A percentile compares a stretch with the other conserved stretches of the same genome.
These are phyloP conservation scores for Pichia sp. DNA, from an alignment of 1,139 yeast genomes.

Conservation along the genomic window DNA sequence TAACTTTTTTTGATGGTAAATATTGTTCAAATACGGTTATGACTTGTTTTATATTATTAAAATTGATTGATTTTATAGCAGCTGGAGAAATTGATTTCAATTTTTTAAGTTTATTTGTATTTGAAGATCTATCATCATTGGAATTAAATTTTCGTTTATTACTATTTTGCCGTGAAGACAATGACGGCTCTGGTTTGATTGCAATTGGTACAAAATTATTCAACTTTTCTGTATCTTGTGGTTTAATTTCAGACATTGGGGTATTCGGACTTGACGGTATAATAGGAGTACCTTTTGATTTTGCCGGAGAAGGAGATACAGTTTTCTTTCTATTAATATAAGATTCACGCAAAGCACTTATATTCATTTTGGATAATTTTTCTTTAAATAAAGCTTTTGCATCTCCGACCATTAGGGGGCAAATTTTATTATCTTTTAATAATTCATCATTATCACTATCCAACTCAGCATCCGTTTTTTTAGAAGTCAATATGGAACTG, in stretches of 20 bases:
- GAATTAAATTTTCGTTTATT: conserved; percentile 3
- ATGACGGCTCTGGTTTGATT: conserved; percentile 15
- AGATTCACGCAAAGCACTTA: conserved; percentile 25
- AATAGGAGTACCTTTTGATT: conserved; percentile 6
- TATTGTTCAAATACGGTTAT: conserved; percentile 35
- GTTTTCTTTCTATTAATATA: neutral
- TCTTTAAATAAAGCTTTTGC: conserved; percentile 31
- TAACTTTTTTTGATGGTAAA: conserved; percentile 33
- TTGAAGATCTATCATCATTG: neutral
- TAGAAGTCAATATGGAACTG: neutral
- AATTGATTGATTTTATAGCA: conserved; percentile 28
- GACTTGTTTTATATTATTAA: conserved; percentile 30
- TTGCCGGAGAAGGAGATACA: conserved; percentile 6
- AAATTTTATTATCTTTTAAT: conserved; percentile 31
- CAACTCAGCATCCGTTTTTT: neutral
- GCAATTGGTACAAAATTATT: conserved; percentile 19
- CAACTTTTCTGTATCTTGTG: conserved; percentile 17
- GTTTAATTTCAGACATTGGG: conserved; percentile 17
- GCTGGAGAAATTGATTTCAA: conserved; percentile 27
- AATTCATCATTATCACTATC: conserved; percentile 23
- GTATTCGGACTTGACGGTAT: conserved; percentile 16
- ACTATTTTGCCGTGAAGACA: conserved; percentile 14
- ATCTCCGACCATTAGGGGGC: conserved; percentile 38
- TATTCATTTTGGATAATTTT: conserved; percentile 27
- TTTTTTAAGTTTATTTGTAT: conserved; percentile 14